Evolutionary conservation across 331 rosid species (phyloP).

Genomic region (Stylosanthes scabra): DNA sequence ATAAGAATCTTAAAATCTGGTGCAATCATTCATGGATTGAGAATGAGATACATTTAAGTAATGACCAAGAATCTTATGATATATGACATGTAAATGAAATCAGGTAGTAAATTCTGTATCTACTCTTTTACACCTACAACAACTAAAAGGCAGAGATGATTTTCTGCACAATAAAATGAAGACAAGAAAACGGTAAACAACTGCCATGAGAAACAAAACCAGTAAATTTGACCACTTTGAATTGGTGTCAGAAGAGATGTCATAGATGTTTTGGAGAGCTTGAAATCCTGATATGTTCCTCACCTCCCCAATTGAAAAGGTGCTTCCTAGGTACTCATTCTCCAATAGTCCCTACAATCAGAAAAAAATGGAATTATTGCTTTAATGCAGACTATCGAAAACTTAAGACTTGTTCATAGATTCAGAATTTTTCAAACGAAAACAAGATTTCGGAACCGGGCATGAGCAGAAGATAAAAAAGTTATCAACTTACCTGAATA

Average conservation of each 20-base stretch:
- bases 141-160: constrained; percentile 46
- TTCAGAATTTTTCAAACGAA: too few species aligned
- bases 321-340: constrained; percentile 85
- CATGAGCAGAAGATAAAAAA: constrained; percentile 12
- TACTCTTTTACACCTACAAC: constrained; percentile 57
- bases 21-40: too few species aligned
- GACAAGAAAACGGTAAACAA: constrained; percentile 75
- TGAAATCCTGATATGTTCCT: constrained; percentile 92
- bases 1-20: too few species aligned
- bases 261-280: constrained; percentile 77
- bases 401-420: too few species aligned
- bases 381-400: too few species aligned
- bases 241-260: constrained; percentile 66
- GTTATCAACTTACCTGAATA: constrained; percentile 72
- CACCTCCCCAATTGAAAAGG: constrained; percentile 92
- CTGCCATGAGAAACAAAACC: constrained; percentile 92
- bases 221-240: constrained; percentile 92
- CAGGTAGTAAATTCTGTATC: constrained; percentile 60
- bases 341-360: constrained; percentile 83
- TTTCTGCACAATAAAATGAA: constrained; percentile 62
- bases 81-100: constrained; percentile 40
- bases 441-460: too few species aligned
- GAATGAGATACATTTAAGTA: neutral
- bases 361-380: too few species aligned
- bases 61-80: neutral